A percentile compares a stretch with the other conserved stretches of the same genome.
Conservation (phyloP, 1,284 basidiomycete genomes). For the Ustilago sp. region DNA sequence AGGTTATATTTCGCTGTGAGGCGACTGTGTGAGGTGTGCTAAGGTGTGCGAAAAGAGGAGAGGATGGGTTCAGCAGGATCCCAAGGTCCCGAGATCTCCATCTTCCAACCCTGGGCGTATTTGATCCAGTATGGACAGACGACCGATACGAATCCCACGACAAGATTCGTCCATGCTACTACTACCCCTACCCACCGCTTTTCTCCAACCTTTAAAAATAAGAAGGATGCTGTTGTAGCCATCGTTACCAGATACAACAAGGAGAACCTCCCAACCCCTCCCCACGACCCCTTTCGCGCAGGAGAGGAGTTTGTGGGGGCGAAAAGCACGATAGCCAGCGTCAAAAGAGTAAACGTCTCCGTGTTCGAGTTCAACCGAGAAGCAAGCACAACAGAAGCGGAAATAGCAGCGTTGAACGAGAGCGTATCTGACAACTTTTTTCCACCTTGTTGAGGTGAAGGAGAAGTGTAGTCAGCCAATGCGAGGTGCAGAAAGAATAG, state of each 20-base stretch:
- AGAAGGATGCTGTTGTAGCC: neutral
- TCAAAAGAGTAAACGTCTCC: constrained; percentile 88
- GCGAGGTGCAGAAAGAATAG: constrained; percentile 77
- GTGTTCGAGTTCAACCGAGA: constrained; percentile 85
- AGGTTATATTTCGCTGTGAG: neutral
- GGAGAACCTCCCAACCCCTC: neutral
- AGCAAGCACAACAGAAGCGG: constrained; percentile 91
- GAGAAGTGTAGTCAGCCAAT: constrained; percentile 75
- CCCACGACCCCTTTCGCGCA: too few species aligned
- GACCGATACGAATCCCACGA: constrained; percentile 35
- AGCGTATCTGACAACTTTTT: constrained; percentile 73
- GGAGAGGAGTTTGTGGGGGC: constrained; percentile 15
- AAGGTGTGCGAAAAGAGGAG: neutral
- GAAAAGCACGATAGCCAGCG: constrained; percentile 76
- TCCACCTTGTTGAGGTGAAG: constrained; percentile 9
- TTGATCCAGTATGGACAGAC: constrained; percentile 59
- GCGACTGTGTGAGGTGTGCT: neutral
- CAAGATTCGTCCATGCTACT: constrained; percentile 17
- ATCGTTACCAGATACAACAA: constrained; percentile 10
- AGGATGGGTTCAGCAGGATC: constrained; percentile 50
- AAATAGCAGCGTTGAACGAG: constrained; percentile 94
- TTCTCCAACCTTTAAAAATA: neutral
- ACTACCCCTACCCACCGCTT: constrained; percentile 8
- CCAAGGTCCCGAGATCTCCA: constrained; percentile 60
- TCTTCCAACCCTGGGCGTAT: constrained; percentile 58